Evolutionary conservation across 768 basidiomycete species (phyloP).

Genomic region (Termitomyces titanicus): DNA sequence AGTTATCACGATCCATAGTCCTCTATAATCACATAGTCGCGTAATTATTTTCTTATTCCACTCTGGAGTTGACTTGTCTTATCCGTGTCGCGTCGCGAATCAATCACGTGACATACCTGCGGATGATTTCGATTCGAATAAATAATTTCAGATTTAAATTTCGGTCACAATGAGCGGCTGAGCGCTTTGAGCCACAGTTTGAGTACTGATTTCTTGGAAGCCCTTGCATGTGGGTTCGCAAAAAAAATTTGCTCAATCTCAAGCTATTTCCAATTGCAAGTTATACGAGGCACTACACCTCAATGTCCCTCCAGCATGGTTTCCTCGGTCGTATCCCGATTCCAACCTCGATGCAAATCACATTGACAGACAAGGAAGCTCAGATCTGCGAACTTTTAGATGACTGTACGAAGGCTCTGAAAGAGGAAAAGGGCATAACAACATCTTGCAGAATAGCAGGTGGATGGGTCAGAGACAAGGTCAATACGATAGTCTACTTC

Average conservation of each 20-base stretch:
- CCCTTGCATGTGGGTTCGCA: constrained; percentile 5
- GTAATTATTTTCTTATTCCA: not conserved
- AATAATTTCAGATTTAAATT: not conserved
- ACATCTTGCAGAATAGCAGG: constrained; percentile 90
- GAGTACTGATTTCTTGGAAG: not conserved
- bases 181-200: too few relatives aligned
- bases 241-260: not conserved
- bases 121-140: not conserved
- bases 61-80: not conserved
- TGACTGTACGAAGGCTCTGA: constrained; percentile 62
- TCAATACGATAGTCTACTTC: constrained; percentile 25
- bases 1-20: not conserved
- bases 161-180: too few relatives aligned
- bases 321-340: constrained; percentile 14
- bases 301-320: constrained; percentile 12
- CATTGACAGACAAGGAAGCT: constrained; percentile 65
- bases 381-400: constrained; percentile 76
- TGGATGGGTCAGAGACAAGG: constrained; percentile 99
- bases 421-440: constrained; percentile 44
- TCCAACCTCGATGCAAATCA: constrained; percentile 35
- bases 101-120: not conserved
- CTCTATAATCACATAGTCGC: not conserved
- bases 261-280: not conserved
- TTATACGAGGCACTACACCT: not conserved
- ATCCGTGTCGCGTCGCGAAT: not conserved